Percentiles rank a stretch among this genome's conserved stretches.
phyloP scores from a whole-genome alignment of 805 yeast species.

The Candida arabinofermentans region DNA sequence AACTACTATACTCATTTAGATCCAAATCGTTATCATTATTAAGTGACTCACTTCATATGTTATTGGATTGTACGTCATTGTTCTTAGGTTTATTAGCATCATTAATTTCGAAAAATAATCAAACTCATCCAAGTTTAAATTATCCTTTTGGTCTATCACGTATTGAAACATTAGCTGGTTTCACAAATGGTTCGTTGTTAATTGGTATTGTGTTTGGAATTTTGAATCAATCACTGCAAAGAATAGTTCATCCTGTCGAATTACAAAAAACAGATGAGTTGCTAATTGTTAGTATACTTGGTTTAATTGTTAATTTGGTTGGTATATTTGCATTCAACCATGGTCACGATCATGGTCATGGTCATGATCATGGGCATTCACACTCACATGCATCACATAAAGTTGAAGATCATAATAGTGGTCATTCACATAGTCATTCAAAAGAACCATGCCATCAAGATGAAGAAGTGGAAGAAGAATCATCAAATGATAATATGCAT shows the following conservation, averaged over 20 bases:
- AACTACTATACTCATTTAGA: constrained; percentile 83
- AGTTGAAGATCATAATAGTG: no score
- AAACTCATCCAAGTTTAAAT: constrained; percentile 28
- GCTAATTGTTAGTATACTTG: constrained; percentile 77
- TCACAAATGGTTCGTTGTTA: constrained; percentile 86
- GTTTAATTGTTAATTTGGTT: constrained; percentile 81
- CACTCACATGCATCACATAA: no score
- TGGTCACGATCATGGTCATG: constrained; percentile 55
- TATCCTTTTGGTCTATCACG: constrained; percentile 85
- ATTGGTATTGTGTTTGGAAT: constrained; percentile 89
- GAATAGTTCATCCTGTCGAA: constrained; percentile 73
- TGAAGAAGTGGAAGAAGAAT: constrained; percentile 44
- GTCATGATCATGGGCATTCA: constrained; percentile 33
- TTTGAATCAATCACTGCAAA: constrained; percentile 77
- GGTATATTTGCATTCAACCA: constrained; percentile 95
- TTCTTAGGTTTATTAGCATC: constrained; percentile 89
- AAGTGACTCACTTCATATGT: constrained; percentile 95
- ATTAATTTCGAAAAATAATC: constrained; percentile 33
- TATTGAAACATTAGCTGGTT: constrained; percentile 91
- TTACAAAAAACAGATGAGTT: constrained; percentile 80
- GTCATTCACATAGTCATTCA: constrained; percentile 24
- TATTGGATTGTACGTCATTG: constrained; percentile 87
- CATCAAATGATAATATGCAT: constrained; percentile 70
- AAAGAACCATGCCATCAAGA: constrained; percentile 7
- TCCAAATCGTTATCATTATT: constrained; percentile 88